phyloP scores from a whole-genome alignment of 2,329 filamentous ascomycete species.

The Aspergillus unguis region DNA sequence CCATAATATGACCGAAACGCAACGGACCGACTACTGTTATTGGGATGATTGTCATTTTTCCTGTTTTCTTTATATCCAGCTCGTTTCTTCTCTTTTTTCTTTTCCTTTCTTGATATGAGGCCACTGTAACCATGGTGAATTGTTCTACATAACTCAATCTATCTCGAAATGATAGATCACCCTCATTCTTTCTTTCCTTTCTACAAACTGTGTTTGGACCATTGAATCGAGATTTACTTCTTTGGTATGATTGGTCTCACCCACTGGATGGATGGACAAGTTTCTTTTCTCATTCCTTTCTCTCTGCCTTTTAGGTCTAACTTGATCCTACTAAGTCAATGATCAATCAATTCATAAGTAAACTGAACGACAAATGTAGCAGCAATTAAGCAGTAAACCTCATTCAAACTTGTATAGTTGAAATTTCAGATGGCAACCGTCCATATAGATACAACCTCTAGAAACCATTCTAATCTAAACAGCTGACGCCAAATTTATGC shows the following conservation, averaged over 20 bases:
- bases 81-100: neutral
- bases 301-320: constrained; percentile 3
- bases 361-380: no score
- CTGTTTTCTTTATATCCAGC: constrained; percentile 3
- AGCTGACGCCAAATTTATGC: no score
- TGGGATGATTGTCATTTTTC: constrained; percentile 24
- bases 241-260: constrained; percentile 6
- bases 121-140: neutral
- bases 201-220: constrained; percentile 11
- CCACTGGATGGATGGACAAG: constrained; percentile 12
- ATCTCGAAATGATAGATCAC: constrained; percentile 1
- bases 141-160: neutral
- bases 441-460: no score
- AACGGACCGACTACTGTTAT: constrained; percentile 21
- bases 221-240: constrained; percentile 5
- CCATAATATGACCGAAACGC: constrained; percentile 36
- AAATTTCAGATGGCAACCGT: no score
- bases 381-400: no score
- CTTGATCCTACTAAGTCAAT: neutral
- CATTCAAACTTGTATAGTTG: no score
- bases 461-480: no score
- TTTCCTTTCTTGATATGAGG: constrained; percentile 1
- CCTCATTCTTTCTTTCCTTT: constrained; percentile 2
- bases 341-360: no score
- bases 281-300: constrained; percentile 4